Evolutionary conservation across 1,139 yeast genomes (phyloP).

Genomic region (Saccharomycopsis hybrid): DNA sequence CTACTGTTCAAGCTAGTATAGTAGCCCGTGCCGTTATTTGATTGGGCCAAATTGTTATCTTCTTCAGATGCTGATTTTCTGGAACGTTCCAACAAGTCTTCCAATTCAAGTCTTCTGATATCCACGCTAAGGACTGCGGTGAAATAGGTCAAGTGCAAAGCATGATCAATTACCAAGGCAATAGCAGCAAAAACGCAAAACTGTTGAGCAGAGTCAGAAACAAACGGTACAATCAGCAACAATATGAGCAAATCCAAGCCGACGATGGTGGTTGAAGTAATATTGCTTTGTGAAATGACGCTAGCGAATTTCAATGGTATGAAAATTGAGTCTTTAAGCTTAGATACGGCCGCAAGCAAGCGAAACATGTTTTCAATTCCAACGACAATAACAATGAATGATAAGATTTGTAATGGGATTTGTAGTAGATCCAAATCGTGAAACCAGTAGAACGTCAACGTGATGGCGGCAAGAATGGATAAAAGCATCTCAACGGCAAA

Average conservation of each 20-base stretch:
- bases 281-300: slow-evolving; percentile 31
- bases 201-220: slow-evolving; percentile 31
- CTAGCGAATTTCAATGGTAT: slow-evolving; percentile 24
- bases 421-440: slow-evolving; percentile 30
- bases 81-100: slow-evolving; percentile 38
- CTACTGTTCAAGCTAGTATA: too few species aligned
- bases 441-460: slow-evolving; percentile 39
- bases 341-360: slow-evolving; percentile 35
- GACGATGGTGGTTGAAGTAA: slow-evolving; percentile 32
- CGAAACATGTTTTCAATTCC: slow-evolving; percentile 42
- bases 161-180: slow-evolving; percentile 48
- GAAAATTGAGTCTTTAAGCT: slow-evolving; percentile 35
- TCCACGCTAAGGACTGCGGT: slow-evolving; percentile 63
- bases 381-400: slow-evolving; percentile 35
- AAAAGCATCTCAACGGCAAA: slow-evolving; percentile 46
- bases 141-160: slow-evolving; percentile 56
- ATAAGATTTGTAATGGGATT: slow-evolving; percentile 35
- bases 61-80: slow-evolving; percentile 1
- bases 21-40: too few species aligned
- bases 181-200: slow-evolving; percentile 36
- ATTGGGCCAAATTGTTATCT: background rate
- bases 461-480: slow-evolving; percentile 43
- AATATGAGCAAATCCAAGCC: slow-evolving; percentile 22
- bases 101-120: slow-evolving; percentile 53
- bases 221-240: slow-evolving; percentile 27